Evolutionary conservation across 176 grass and related monocot species (phyloP), one percentile per base, ranked within the genome.

Genomic region (Miscanthus lutarioriparius): DNA sequence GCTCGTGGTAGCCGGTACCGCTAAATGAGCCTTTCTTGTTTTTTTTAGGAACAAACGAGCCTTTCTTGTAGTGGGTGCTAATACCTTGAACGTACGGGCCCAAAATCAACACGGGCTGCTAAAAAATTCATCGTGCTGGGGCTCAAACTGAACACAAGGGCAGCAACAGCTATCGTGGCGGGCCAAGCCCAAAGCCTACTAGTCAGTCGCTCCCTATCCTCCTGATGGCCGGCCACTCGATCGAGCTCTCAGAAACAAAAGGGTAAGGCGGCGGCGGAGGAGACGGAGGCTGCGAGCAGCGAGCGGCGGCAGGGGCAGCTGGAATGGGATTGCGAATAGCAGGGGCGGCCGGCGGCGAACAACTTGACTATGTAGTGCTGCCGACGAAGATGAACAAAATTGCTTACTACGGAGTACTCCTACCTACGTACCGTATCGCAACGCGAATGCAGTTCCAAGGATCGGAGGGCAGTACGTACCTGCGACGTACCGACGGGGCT

Each of bases 391-490:
- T 47, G 49, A 54, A 54, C 17, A 20, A 20, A 17, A 54, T 54
- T 54, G 44, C 44, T 15, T 47, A 47, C 13, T n/a, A n/a, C n/a
- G n/a, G n/a, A n/a, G n/a, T n/a, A n/a, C n/a, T n/a, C n/a, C n/a
- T n/a, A n/a, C n/a, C n/a, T n/a, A n/a, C n/a, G n/a, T n/a, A n/a
- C n/a, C n/a, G n/a, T n/a, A n/a, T n/a, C n/a, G n/a, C n/a, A n/a
- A n/a, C n/a, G 2, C 38, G 67, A 87, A 89, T 85, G 78, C 47
- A 64, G 81, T 83, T 85, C 62, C 33, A 86, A 58, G n/a, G 53
- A 58, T 58, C 7, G 7, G 83, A 72, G 40, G 85, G 6, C 66
- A 33, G 53, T 58, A 58, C 8, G 82, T 10, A 97, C 94, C 94
- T 97, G 78, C 25, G 4, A 79, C 43, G 43, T 58, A 70, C 54